Evolutionary conservation across 2,329 filamentous ascomycete genomes (phyloP), one percentile per base, ranked within the genome.

Genomic region (Aspergillus viridinutans): DNA sequence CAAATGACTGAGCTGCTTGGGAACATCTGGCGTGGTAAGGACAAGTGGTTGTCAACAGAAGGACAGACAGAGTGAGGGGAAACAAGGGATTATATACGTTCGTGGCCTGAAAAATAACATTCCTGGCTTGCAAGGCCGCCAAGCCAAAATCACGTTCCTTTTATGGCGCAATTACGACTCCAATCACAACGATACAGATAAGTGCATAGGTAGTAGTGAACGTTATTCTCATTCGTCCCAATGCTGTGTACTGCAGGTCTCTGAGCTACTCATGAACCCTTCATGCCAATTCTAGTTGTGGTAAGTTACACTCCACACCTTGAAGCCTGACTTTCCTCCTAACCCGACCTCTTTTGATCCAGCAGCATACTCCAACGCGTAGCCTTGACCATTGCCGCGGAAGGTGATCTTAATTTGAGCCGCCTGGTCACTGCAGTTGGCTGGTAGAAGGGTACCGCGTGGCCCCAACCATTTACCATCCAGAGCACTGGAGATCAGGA

Each of bases 401-500:
- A 76, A 75, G 0, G 51, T 62, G 25, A 76, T 69, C 14, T 63
- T 67, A 12, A 74, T 63, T 7, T 64, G 66, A 17, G 66, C 65
- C 1, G 72, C 72, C 42, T 61, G 9, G 4, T 49, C 49, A 1
- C 52, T 20, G 10, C 62, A 20, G 28, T 49, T 50, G 21, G 61
- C 55, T 32, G 64, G 56, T 10, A 71, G 56, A 32, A 74, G 50
- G 2, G 26, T 56, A 2, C 64, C 64, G 6, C 60, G 26, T 1
- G 58, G 25, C 1, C 71, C 73, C 20, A 78, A 60, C 66, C 72
- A 78, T 54, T 66, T 67, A 4, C 74, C 72, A 63, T 79, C 76
- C 12, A 74, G 60, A 3, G 76, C 75, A 58, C 73, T 78, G 28
- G 72, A 75, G 43, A 79, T 68, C 2, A 66, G 72, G 64, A 78